A percentile compares a stretch with the other conserved stretches of the same genome.
phyloP scores from a whole-genome alignment of 1,284 basidiomycete genomes.

The Wolfiporia cocos region DNA sequence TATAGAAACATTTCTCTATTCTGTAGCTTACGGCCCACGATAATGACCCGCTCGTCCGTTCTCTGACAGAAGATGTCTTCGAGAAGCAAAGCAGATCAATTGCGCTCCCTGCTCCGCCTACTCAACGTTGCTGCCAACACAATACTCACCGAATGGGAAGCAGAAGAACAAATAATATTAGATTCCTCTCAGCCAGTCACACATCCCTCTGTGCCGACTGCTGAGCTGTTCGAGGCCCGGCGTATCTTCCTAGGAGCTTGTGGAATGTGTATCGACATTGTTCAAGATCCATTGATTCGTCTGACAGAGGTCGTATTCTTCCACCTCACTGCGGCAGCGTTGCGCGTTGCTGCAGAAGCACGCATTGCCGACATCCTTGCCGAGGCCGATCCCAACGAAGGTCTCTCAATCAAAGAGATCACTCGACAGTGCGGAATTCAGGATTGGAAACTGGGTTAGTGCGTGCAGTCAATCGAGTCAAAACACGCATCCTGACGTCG shows the following conservation, averaged over 20 bases:
- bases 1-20: too few relatives aligned
- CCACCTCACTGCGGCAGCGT: constrained; percentile 7
- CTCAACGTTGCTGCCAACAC: constrained; percentile 3
- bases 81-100: too few relatives aligned
- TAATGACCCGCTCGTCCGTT: too few relatives aligned
- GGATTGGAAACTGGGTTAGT: constrained; percentile 8
- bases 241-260: constrained; percentile 7
- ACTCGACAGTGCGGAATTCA: constrained; percentile 3
- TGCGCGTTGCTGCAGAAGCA: constrained; percentile 9
- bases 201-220: constrained; percentile 6
- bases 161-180: background rate
- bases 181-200: too few relatives aligned
- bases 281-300: constrained; percentile 11
- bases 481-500: background rate
- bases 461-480: background rate
- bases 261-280: constrained; percentile 9
- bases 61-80: too few relatives aligned
- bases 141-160: constrained; percentile 6
- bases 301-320: constrained; percentile 7
- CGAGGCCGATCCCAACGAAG: constrained; percentile 2
- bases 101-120: constrained; percentile 4
- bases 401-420: constrained; percentile 5
- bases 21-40: too few relatives aligned
- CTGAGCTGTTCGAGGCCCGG: constrained; percentile 9
- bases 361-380: constrained; percentile 12